Conservation (phyloP, 805 yeast species). For the Saccharomyces mikatae region DNA sequence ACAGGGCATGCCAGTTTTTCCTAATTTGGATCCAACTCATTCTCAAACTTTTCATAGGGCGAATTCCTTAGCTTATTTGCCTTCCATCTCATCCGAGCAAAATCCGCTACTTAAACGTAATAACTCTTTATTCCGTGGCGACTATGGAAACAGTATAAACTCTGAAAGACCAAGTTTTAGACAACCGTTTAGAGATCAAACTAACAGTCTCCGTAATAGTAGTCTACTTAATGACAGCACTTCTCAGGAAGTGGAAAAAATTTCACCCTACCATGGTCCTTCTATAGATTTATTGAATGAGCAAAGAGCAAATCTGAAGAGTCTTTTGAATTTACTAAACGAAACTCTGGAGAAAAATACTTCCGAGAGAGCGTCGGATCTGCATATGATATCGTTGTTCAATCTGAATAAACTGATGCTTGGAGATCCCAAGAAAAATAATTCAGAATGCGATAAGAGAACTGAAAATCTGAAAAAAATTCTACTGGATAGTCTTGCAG, state of each 20-base stretch:
- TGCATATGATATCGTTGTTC: constrained; percentile 28
- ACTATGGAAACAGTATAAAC: background rate
- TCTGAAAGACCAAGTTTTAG: background rate
- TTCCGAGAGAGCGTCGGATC: constrained; percentile 24
- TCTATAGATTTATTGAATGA: constrained; percentile 16
- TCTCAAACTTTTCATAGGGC: constrained; percentile 12
- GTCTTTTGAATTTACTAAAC: constrained; percentile 23
- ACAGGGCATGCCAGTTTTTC: background rate
- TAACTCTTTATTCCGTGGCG: background rate
- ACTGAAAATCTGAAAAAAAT: constrained; percentile 18
- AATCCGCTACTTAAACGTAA: background rate
- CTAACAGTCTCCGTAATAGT: background rate
- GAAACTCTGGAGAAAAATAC: constrained; percentile 28
- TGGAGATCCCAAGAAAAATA: constrained; percentile 8
- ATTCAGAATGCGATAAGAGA: constrained; percentile 4
- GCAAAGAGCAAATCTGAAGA: constrained; percentile 24
- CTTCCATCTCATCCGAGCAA: constrained; percentile 1
- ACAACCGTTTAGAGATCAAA: background rate
- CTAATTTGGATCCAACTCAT: background rate
- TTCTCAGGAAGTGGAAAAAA: background rate
- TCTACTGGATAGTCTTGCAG: constrained; percentile 28
- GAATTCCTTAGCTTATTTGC: constrained; percentile 15
- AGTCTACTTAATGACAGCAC: constrained; percentile 1
- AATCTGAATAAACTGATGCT: constrained; percentile 27
- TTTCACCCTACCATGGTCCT: background rate